Conservation (phyloP, 2,329 filamentous ascomycete species). For the Zymoseptoria crescenta region DNA sequence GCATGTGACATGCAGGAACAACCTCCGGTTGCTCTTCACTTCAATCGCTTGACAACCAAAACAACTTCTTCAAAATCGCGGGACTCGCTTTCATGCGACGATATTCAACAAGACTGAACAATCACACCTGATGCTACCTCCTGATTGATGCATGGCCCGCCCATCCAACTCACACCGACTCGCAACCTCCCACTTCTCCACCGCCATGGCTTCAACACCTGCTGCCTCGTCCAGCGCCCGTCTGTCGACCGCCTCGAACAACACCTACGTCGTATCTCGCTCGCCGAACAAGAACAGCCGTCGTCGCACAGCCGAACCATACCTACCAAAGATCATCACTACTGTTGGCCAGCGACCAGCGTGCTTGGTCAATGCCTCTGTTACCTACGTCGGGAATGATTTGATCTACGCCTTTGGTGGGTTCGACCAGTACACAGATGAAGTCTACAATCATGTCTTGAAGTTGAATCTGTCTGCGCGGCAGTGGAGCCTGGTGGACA, state of each 20-base stretch:
- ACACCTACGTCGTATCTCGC: conserved; percentile 86
- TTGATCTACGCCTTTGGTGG: conserved; percentile 97
- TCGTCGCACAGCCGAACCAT: conserved; percentile 55
- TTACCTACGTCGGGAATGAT: conserved; percentile 94
- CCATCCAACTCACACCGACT: not conserved
- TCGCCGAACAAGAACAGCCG: conserved; percentile 62
- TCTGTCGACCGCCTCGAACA: conserved; percentile 41
- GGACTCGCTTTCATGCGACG: not conserved
- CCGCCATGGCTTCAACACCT: conserved; percentile 6
- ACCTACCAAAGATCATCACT: conserved; percentile 70
- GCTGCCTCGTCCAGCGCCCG: conserved; percentile 22
- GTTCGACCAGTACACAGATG: conserved; percentile 97
- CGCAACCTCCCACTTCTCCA: not conserved
- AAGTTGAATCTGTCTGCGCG: conserved; percentile 77
- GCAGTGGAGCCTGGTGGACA: conserved; percentile 93
- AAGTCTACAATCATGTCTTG: conserved; percentile 97
- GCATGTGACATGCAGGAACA: not conserved
- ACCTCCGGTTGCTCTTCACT: not conserved
- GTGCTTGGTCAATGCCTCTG: conserved; percentile 92
- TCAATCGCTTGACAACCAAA: not conserved
- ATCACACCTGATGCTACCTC: not conserved
- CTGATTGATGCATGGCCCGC: not conserved
- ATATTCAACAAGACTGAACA: not conserved
- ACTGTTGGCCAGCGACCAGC: conserved; percentile 61
- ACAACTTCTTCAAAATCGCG: not conserved